Base-by-base conservation (phyloP, 1,284 basidiomycete species). In the Spongiforma sp. region DNA sequence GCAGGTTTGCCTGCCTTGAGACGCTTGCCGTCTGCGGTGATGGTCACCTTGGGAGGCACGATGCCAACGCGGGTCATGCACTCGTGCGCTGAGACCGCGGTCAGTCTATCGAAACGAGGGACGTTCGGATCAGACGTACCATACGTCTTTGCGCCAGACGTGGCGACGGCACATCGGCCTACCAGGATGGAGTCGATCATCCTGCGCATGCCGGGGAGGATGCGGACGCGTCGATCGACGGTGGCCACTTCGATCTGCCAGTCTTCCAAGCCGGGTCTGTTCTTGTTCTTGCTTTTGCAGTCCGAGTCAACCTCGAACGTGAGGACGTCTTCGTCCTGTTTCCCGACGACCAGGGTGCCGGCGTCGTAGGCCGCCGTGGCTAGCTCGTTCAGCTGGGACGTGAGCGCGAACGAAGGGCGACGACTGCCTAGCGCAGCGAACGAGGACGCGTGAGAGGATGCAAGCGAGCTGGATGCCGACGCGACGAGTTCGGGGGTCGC, bases 1-100 rank as follows among this genome's bases (percentile, higher is more conserved):
- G 86, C 85, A 54, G 89, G 89, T 78, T 90, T 89, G 53, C 87
- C 86, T 0, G 85, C 85, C 71, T 86, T 86, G 67, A 89, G 80
- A 50, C 87, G 86, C 71, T 84, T 86, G 80, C 93, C 91, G 74
- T 93, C 91, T 43, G 90, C 91, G 24, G 91, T 93, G 77, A 93
- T 90, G 32, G 90, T 93, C 37, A 93, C 86, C 43, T 81, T 78
- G 10, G 91, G 91, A 14, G 90, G 89, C 2, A 82, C 82, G 75
- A 93, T 93, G 21, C 90, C 90, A 54, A 90, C 90, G 63, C 88
- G 87, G 10, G 82, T 83, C 83, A 92, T 89, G 72, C 89, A 91
- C 26, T 89, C 90, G 69, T 89, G 81, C 26, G 88, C 88, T 88
- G 58, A 21, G n/a, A n/a, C n/a, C n/a, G n/a, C n/a, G n/a, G n/a